Conservation (phyloP, 2,329 filamentous ascomycete species). For the Trichoderma harzianum region DNA sequence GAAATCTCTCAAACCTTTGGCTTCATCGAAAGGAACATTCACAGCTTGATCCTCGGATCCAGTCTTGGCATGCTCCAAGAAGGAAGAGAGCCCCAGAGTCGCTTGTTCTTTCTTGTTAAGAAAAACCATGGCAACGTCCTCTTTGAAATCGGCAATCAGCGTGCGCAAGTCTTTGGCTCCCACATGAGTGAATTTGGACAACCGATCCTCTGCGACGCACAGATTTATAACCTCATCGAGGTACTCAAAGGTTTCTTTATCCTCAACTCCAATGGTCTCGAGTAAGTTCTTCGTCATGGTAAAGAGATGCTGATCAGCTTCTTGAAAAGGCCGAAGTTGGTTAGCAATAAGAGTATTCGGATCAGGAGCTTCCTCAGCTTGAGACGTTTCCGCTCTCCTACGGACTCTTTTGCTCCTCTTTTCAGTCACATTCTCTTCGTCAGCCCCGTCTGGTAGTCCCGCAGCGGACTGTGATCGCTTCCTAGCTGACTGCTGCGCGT, state of each 20-base stretch:
- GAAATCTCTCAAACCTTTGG: constrained; percentile 51
- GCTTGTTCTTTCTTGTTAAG: constrained; percentile 52
- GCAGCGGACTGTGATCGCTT: constrained; percentile 63
- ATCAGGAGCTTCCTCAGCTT: constrained; percentile 51
- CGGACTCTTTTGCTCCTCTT: constrained; percentile 65
- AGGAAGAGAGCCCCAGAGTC: constrained; percentile 55
- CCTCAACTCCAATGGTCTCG: constrained; percentile 53
- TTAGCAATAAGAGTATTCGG: constrained; percentile 50
- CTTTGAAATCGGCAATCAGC: constrained; percentile 48
- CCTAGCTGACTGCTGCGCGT: constrained; percentile 43
- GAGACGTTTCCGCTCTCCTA: constrained; percentile 48
- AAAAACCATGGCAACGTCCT: constrained; percentile 52
- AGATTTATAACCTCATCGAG: constrained; percentile 52
- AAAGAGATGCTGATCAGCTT: constrained; percentile 54
- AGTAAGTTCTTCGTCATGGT: constrained; percentile 53
- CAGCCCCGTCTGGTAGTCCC: constrained; percentile 52
- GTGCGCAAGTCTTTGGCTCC: constrained; percentile 49
- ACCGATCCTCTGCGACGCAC: constrained; percentile 49
- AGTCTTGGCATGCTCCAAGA: constrained; percentile 61
- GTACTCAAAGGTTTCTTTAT: constrained; percentile 43
- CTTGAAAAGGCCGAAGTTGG: constrained; percentile 55
- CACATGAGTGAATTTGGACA: constrained; percentile 44
- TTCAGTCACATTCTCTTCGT: constrained; percentile 56
- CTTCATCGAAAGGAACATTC: constrained; percentile 50
- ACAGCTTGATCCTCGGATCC: constrained; percentile 48